Base-by-base conservation (phyloP, 1,284 basidiomycete genomes). In the Cryptococcus floricola region DNA sequence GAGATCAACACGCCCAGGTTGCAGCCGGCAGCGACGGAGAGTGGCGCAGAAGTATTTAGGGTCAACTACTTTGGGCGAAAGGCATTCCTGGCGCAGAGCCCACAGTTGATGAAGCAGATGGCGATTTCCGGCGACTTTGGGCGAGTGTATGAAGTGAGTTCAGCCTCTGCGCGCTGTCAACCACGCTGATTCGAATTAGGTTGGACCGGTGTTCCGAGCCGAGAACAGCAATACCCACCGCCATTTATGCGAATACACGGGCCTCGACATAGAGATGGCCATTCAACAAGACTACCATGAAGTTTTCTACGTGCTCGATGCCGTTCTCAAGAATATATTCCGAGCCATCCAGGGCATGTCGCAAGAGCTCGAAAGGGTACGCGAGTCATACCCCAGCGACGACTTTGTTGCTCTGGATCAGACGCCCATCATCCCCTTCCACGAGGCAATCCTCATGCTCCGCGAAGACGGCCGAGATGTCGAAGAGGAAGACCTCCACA, bases 31-130 rank as follows among this genome's bases (percentile, higher is more conserved):
- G 94, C 95, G 6, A 97, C 94, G 3, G 94, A 98, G 77, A 91
- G 88, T 38, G 94, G 95, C 5, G 90, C 94, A 34, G 89, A 88
- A 37, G 95, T 98, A 39, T 98, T 98, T 82, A 93, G 92, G 81
- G 91, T 98, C 48, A 84, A 84, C 68, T 98, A 98, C 79, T 98
- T 98, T 81, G 80, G 81, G 50, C 77, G 70, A 68, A 84, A 79
- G 50, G 81, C 81, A n/a, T 82, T 81, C 74, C 69, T 82, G 13
- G 81, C 81, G 13, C 81, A 82, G 66, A 76, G 72, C 48, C 81
- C 81, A 28, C 81, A 82, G 67, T 69, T 81, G 48, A 78, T 78
- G 37, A 82, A 82, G 66, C 80, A 82, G 71, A 82, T 82, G 80
- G 79, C 78, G 57, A 81, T 82, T 52, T 77, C 80, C 14, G 80